Evolutionary conservation across 192 early-diverging fungal genomes (phyloP).

Genomic region (Coemansia sp.): DNA sequence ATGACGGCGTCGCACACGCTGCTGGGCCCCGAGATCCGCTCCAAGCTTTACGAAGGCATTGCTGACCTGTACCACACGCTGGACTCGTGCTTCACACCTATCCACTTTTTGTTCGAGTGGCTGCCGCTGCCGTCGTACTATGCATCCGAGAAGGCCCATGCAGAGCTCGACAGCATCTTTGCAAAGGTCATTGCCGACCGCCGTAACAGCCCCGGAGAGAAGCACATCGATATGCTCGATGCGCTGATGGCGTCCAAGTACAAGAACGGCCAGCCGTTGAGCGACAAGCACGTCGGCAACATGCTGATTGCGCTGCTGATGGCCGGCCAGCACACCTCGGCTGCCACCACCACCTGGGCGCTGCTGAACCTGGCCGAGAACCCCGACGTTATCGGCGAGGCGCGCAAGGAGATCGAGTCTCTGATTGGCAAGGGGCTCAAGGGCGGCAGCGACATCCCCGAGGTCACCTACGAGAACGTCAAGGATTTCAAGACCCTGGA

Average conservation of each 20-base stretch:
- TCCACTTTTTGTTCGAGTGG: slow-evolving; percentile 93
- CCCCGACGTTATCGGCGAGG: slow-evolving; percentile 66
- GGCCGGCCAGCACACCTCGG: slow-evolving; percentile 96
- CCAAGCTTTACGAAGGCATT: slow-evolving; percentile 76
- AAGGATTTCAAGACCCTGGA: slow-evolving; percentile 78
- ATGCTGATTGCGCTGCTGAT: slow-evolving; percentile 97
- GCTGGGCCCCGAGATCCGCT: slow-evolving; percentile 91
- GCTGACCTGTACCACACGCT: slow-evolving; percentile 94
- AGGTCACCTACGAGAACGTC: slow-evolving; percentile 67
- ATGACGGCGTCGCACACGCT: slow-evolving; percentile 92
- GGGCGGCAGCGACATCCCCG: slow-evolving; percentile 55
- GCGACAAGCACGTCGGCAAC: slow-evolving; percentile 84
- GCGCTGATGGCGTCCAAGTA: slow-evolving; percentile 82
- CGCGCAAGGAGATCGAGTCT: slow-evolving; percentile 73
- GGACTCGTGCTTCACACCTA: slow-evolving; percentile 88
- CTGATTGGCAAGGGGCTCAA: slow-evolving; percentile 56
- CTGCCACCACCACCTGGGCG: slow-evolving; percentile 92
- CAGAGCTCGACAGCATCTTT: slow-evolving; percentile 79
- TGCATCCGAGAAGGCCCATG: slow-evolving; percentile 81
- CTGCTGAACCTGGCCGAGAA: slow-evolving; percentile 79
- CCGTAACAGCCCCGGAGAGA: slow-evolving; percentile 55
- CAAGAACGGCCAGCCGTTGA: slow-evolving; percentile 81
- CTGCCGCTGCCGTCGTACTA: slow-evolving; percentile 88
- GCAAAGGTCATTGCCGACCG: slow-evolving; percentile 78
- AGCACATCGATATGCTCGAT: slow-evolving; percentile 77